These are phyloP conservation scores for Oryza nivara DNA, from an alignment of 176 grass and related monocot genomes.

Conservation along the genomic window DNA sequence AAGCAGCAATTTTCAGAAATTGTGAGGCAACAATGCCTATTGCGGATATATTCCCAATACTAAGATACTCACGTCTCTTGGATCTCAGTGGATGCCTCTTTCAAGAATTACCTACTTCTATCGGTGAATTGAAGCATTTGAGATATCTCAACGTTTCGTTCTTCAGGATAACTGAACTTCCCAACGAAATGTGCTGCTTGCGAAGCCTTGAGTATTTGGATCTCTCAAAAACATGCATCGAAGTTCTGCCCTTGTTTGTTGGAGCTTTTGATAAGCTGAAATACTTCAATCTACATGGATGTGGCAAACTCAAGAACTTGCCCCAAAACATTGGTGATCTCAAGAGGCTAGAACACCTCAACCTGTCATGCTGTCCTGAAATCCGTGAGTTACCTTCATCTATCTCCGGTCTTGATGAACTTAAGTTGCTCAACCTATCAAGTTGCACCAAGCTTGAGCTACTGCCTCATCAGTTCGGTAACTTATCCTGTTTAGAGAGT, in stretches of 20 bases:
- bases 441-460: constrained; percentile 26
- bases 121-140: constrained; percentile 30
- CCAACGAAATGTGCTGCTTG: constrained; percentile 11
- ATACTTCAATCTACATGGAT: constrained; percentile 38
- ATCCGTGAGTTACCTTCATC: background rate
- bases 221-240: constrained; percentile 35
- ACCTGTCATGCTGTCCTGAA: background rate
- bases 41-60: background rate
- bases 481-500: constrained; percentile 34
- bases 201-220: constrained; percentile 34
- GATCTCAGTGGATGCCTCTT: constrained; percentile 19
- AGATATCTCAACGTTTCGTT: constrained; percentile 40
- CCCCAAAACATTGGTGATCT: constrained; percentile 13
- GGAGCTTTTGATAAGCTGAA: constrained; percentile 27
- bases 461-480: constrained; percentile 24
- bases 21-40: constrained; percentile 3
- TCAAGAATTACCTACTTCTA: constrained; percentile 2
- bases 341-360: constrained; percentile 27
- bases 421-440: constrained; percentile 45
- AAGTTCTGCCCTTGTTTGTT: background rate
- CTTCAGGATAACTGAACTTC: constrained; percentile 24
- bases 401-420: background rate
- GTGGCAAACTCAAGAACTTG: background rate
- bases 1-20: constrained; percentile 13
- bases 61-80: constrained; percentile 25